Conservation (phyloP, 2,329 filamentous ascomycete genomes). For the Graphilbum fragrans region DNA sequence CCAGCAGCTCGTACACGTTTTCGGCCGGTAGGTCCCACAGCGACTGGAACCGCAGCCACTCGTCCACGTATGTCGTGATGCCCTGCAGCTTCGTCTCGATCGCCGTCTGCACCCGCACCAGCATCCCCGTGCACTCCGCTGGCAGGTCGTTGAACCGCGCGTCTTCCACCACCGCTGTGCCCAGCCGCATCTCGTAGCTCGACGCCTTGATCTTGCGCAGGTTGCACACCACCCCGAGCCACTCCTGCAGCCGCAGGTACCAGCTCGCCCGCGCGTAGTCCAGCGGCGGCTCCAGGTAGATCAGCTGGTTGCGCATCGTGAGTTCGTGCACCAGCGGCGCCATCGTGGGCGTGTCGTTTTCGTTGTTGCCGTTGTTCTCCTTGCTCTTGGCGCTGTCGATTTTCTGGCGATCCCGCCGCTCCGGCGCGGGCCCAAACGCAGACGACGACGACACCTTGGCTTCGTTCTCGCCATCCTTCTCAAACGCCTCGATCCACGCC, state of each 20-base stretch:
- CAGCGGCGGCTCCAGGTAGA: slow-evolving; percentile 87
- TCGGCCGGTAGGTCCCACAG: slow-evolving; percentile 96
- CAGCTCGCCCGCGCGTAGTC: slow-evolving; percentile 87
- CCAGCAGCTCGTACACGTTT: slow-evolving; percentile 83
- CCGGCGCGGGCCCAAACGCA: not conserved
- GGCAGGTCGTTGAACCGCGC: slow-evolving; percentile 75
- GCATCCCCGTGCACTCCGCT: slow-evolving; percentile 64
- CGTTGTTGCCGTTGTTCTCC: slow-evolving; percentile 21
- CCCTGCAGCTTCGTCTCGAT: slow-evolving; percentile 73
- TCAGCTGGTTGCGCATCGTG: slow-evolving; percentile 95
- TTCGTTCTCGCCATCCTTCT: slow-evolving; percentile 39
- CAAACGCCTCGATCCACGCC: slow-evolving; percentile 79
- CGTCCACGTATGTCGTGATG: slow-evolving; percentile 80
- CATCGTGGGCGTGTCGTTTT: slow-evolving; percentile 50
- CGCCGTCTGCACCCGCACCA: slow-evolving; percentile 69
- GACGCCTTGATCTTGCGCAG: slow-evolving; percentile 90
- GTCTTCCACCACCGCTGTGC: slow-evolving; percentile 52
- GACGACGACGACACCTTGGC: slow-evolving; percentile 1
- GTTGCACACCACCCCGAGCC: slow-evolving; percentile 87
- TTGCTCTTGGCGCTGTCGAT: slow-evolving; percentile 12
- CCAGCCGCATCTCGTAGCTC: slow-evolving; percentile 80
- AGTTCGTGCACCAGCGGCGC: slow-evolving; percentile 76
- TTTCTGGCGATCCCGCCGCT: not conserved
- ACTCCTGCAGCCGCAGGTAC: slow-evolving; percentile 84
- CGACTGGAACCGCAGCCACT: slow-evolving; percentile 98